These are phyloP conservation scores for Cytidiella melzeri DNA, from an alignment of 768 basidiomycete genomes.

Conservation along the genomic window DNA sequence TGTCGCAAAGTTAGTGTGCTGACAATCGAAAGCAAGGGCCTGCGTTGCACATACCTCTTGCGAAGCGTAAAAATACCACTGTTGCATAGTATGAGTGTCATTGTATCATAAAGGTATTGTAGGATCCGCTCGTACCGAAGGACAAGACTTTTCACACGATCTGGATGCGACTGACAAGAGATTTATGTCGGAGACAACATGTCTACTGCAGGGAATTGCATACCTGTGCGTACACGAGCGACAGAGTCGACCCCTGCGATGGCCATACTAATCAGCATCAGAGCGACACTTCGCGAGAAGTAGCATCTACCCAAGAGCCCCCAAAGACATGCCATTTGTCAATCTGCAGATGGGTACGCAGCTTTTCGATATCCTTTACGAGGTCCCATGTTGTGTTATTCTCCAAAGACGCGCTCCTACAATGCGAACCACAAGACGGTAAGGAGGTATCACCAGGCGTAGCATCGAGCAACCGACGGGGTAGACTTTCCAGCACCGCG, in stretches of 20 bases:
- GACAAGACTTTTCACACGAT: slow-evolving; percentile 71
- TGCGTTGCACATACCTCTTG: slow-evolving; percentile 49
- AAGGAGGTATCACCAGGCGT: no score
- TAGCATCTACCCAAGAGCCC: slow-evolving; percentile 73
- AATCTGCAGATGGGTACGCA: slow-evolving; percentile 68
- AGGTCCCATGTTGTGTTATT: slow-evolving; percentile 95
- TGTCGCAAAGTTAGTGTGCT: slow-evolving; percentile 9
- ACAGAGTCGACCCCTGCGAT: slow-evolving; percentile 74
- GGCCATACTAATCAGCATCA: background rate
- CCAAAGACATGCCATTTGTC: slow-evolving; percentile 95
- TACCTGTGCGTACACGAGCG: slow-evolving; percentile 82
- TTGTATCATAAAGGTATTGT: no score
- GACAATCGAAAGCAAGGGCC: background rate
- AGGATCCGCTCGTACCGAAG: slow-evolving; percentile 57
- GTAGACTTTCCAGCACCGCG: slow-evolving; percentile 83
- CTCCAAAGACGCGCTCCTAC: slow-evolving; percentile 64
- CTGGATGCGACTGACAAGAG: slow-evolving; percentile 59
- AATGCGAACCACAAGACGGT: slow-evolving; percentile 8
- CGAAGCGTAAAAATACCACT: slow-evolving; percentile 89
- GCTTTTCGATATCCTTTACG: slow-evolving; percentile 81
- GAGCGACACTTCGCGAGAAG: background rate
- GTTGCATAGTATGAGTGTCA: background rate
- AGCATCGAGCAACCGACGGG: no score
- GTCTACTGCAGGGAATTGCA: background rate
- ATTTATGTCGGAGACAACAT: background rate